Percentiles rank a stretch among this genome's conserved stretches.
phyloP scores from a whole-genome alignment of 805 yeast species.

The Blastobotrys muscicola region DNA sequence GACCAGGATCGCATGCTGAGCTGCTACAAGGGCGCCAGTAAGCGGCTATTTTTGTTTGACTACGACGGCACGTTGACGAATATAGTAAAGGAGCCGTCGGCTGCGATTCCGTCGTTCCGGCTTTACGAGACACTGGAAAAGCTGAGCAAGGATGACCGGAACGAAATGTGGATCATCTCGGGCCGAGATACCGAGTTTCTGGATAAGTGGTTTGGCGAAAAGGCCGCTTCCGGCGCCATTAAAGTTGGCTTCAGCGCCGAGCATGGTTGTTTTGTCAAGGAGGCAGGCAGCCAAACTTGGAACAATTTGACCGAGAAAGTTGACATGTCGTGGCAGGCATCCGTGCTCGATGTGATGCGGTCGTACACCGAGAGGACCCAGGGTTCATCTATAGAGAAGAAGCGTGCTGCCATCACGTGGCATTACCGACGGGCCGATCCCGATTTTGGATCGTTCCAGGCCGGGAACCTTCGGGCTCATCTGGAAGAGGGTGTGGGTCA shows the following conservation, averaged over 20 bases:
- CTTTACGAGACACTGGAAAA: slow-evolving; percentile 49
- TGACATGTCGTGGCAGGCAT: slow-evolving; percentile 93
- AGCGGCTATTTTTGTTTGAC: slow-evolving; percentile 81
- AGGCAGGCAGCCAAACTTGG: slow-evolving; percentile 61
- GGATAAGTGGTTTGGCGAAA: slow-evolving; percentile 76
- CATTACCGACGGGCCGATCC: slow-evolving; percentile 95
- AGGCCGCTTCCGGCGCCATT: slow-evolving; percentile 27
- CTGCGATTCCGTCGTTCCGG: slow-evolving; percentile 85
- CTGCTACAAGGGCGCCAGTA: slow-evolving; percentile 49
- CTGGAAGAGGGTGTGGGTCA: slow-evolving; percentile 49
- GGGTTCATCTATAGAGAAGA: slow-evolving; percentile 76
- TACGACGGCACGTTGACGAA: slow-evolving; percentile 98
- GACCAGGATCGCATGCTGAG: slow-evolving; percentile 57
- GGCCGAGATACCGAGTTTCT: slow-evolving; percentile 91
- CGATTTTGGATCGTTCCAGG: slow-evolving; percentile 81
- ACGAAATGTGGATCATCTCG: slow-evolving; percentile 88
- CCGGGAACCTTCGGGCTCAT: slow-evolving; percentile 59
- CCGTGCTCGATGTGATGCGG: slow-evolving; percentile 63
- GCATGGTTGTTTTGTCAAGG: slow-evolving; percentile 92
- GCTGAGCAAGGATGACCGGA: slow-evolving; percentile 64
- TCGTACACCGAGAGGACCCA: slow-evolving; percentile 82
- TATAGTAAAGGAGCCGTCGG: slow-evolving; percentile 94
- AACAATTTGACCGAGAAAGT: slow-evolving; percentile 67
- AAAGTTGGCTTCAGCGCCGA: slow-evolving; percentile 85
- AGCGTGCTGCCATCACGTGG: slow-evolving; percentile 95